Conservation (phyloP, 345 rosid genomes). For the Populus alba region DNA sequence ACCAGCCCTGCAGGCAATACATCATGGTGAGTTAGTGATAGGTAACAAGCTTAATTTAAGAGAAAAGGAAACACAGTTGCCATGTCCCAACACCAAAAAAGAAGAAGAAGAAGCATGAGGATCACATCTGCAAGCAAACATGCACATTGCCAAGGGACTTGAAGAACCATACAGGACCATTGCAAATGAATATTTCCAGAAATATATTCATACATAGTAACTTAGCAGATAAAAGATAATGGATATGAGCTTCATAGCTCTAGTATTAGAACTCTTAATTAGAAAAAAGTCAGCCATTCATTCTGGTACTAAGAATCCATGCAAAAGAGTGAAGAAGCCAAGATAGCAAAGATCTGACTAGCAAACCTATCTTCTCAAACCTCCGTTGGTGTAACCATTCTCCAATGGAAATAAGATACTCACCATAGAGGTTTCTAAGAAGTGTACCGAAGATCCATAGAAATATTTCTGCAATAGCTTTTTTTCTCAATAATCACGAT, state of each 20-base stretch:
- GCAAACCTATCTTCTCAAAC: too few relatives aligned
- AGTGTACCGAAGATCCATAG: too few relatives aligned
- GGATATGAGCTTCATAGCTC: not conserved
- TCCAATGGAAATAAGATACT: too few relatives aligned
- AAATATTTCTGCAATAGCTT: too few relatives aligned
- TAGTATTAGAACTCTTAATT: not conserved
- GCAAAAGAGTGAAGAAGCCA: too few relatives aligned
- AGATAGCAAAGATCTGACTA: too few relatives aligned
- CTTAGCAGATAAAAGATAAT: not conserved
- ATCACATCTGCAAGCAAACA: not conserved
- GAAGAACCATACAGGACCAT: not conserved
- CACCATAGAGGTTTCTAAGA: too few relatives aligned
- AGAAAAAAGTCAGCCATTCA: not conserved
- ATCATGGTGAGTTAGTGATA: not conserved
- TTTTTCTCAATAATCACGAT: too few relatives aligned
- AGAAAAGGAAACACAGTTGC: not conserved
- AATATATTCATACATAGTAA: too few relatives aligned
- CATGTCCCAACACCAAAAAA: not conserved
- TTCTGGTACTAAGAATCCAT: not conserved
- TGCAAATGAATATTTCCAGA: not conserved
- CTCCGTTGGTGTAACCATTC: too few relatives aligned
- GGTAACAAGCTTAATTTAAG: not conserved
- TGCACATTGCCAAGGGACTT: not conserved
- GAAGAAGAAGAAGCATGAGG: not conserved
- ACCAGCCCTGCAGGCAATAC: slow-evolving; percentile 46